phyloP scores from a whole-genome alignment of 371 early-diverging fungal genomes.

The Dinochytrium kinnereticum region DNA sequence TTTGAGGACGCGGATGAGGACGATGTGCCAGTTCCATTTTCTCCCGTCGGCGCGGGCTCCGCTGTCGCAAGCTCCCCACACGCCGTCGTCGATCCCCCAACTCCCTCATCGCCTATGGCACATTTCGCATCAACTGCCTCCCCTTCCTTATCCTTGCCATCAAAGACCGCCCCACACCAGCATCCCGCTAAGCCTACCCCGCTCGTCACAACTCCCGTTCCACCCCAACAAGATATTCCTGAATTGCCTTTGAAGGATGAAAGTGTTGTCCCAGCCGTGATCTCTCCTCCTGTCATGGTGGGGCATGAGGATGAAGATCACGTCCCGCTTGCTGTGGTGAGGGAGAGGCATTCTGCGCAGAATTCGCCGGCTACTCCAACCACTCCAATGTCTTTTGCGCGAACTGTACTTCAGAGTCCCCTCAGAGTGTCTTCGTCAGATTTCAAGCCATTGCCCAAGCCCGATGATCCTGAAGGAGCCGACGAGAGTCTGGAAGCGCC shows the following conservation, averaged over 20 bases:
- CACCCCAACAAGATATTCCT: too few species aligned
- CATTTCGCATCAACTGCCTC: background rate
- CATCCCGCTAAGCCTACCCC: background rate
- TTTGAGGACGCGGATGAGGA: slow-evolving; percentile 22
- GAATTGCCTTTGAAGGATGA: background rate
- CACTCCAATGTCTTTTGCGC: background rate
- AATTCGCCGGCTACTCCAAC: slow-evolving; percentile 10
- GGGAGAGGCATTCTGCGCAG: slow-evolving; percentile 12
- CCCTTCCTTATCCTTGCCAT: background rate
- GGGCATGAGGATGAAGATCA: slow-evolving; percentile 17
- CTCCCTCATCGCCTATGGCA: background rate
- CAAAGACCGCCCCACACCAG: background rate
- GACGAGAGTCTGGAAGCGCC: too few species aligned
- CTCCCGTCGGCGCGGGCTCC: background rate
- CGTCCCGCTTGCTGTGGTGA: slow-evolving; percentile 13
- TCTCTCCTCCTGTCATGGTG: background rate
- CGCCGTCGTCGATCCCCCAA: background rate
- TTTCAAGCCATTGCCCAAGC: slow-evolving; percentile 4
- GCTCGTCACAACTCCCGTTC: background rate
- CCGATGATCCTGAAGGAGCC: background rate
- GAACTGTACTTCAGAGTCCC: slow-evolving; percentile 3
- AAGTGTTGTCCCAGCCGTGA: background rate
- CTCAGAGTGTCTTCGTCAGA: background rate
- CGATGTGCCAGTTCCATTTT: slow-evolving; percentile 4
- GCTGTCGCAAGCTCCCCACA: background rate